Conservation (phyloP, 805 yeast genomes). For the Lipomyces yamadae region DNA sequence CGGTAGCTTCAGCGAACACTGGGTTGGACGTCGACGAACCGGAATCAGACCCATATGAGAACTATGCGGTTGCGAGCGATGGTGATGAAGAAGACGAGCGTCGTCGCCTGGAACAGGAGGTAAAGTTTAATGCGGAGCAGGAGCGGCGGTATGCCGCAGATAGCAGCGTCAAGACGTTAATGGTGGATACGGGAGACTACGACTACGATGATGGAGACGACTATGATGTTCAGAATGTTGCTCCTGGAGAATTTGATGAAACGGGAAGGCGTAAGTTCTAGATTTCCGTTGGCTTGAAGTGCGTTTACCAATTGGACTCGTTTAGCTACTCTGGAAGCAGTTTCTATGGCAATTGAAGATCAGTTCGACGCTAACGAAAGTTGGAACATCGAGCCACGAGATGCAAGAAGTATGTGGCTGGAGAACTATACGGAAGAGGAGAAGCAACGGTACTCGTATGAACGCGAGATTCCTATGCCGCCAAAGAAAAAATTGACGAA, state of each 20-base stretch:
- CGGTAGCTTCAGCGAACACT: not conserved
- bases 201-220: not conserved
- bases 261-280: not conserved
- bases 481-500: not conserved
- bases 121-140: not conserved
- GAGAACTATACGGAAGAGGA: not conserved
- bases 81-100: constrained; percentile 5
- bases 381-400: constrained; percentile 3
- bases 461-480: not conserved
- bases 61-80: not conserved
- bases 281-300: not conserved
- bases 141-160: not conserved
- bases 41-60: not conserved
- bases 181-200: not conserved
- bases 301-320: not conserved
- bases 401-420: constrained; percentile 1
- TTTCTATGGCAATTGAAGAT: not conserved
- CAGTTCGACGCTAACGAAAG: not conserved
- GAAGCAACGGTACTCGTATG: not conserved
- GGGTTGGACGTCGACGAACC: not conserved
- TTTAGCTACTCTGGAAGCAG: constrained; percentile 6
- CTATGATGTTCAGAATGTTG: not conserved
- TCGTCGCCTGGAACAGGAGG: constrained; percentile 1
- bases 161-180: not conserved
- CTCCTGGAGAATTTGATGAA: not conserved